Percentiles rank a stretch among this genome's conserved stretches.
These are phyloP conservation scores for Xylariaceae sp. DNA, from an alignment of 2,329 filamentous ascomycete genomes.

Conservation along the genomic window DNA sequence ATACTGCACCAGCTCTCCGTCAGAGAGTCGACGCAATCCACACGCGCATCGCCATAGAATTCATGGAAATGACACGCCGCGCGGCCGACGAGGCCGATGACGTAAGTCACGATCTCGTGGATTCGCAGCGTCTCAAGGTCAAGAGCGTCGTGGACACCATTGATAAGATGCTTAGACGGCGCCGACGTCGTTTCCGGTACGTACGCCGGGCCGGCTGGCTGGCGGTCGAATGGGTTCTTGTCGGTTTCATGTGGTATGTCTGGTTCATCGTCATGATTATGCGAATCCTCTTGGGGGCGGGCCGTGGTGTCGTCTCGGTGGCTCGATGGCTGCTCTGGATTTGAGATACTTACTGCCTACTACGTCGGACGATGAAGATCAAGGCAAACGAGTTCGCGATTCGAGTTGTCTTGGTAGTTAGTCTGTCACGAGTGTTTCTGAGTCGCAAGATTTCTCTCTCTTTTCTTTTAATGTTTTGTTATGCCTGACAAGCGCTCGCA, in stretches of 20 bases:
- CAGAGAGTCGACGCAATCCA: conserved; percentile 43
- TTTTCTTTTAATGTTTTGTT: background rate
- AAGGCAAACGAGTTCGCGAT: background rate
- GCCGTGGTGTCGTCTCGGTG: conserved; percentile 52
- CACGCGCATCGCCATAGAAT: conserved; percentile 44
- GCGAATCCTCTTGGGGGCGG: conserved; percentile 57
- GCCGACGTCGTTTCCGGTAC: conserved; percentile 65
- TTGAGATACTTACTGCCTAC: conserved; percentile 29
- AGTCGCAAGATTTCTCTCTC: background rate
- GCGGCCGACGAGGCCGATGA: conserved; percentile 76
- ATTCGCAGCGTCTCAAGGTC: conserved; percentile 69
- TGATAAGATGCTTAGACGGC: conserved; percentile 65
- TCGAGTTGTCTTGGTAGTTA: background rate
- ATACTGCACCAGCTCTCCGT: conserved; percentile 50
- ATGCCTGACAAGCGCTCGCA: background rate
- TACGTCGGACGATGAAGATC: too few relatives aligned
- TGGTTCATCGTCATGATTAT: conserved; percentile 83
- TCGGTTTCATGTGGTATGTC: conserved; percentile 89
- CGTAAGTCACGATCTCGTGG: conserved; percentile 68
- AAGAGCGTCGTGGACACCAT: conserved; percentile 77
- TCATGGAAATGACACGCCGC: conserved; percentile 56
- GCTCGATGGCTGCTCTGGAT: conserved; percentile 84
- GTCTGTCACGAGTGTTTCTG: too few relatives aligned
- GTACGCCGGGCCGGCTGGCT: conserved; percentile 72
- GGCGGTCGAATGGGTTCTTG: conserved; percentile 77